phyloP scores from a whole-genome alignment of 805 yeast genomes.

The Candida sphagnicola region DNA sequence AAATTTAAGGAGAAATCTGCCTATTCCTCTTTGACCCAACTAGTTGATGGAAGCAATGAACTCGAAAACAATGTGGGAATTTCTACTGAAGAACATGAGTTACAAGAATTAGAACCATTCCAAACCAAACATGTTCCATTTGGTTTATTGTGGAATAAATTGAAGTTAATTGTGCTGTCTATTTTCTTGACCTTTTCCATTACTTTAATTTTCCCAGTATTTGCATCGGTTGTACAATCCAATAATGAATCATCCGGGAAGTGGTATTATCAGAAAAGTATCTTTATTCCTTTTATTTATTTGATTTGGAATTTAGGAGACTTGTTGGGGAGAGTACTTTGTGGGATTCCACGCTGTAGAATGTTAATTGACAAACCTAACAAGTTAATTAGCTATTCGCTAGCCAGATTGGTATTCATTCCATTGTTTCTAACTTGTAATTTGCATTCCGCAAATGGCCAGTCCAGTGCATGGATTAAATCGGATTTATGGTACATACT shows the following conservation, averaged over 20 bases:
- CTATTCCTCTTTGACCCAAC: conserved; percentile 15
- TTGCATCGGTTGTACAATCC: conserved; percentile 70
- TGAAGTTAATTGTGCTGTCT: conserved; percentile 60
- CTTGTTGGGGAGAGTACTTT: conserved; percentile 65
- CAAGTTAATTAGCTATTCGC: conserved; percentile 50
- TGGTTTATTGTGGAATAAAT: conserved; percentile 52
- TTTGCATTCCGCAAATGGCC: conserved; percentile 30
- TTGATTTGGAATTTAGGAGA: conserved; percentile 91
- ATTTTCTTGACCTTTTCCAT: conserved; percentile 71
- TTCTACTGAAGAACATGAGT: conserved; percentile 5
- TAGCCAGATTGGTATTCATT: conserved; percentile 54
- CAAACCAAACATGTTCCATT: conserved; percentile 53
- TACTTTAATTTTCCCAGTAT: conserved; percentile 83
- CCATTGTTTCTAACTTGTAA: conserved; percentile 75
- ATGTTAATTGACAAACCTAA: conserved; percentile 38
- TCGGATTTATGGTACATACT: conserved; percentile 67
- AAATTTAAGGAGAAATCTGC: conserved; percentile 19
- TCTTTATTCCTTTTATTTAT: conserved; percentile 70
- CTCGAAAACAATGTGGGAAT: conserved; percentile 2
- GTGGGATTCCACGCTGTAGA: conserved; percentile 47
- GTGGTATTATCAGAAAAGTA: conserved; percentile 43
- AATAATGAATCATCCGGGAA: conserved; percentile 26
- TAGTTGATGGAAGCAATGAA: conserved; percentile 10
- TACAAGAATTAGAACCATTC: conserved; percentile 10
- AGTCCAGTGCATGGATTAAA: conserved; percentile 37